phyloP scores from a whole-genome alignment of 441 rosid genomes.

The Euphorbia corollata region DNA sequence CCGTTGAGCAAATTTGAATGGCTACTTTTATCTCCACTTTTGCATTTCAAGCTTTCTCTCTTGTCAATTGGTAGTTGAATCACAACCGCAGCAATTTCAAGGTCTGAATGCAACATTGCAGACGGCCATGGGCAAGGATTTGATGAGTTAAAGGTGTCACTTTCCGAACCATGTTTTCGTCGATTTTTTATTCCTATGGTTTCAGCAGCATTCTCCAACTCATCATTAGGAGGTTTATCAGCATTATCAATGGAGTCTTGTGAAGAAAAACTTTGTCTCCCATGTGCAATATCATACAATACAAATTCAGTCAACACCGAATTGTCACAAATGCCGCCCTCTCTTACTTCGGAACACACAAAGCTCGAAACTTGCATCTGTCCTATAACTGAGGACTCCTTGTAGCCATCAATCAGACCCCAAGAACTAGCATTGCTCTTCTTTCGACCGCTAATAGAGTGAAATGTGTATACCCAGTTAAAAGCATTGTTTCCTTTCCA shows the following conservation, averaged over 20 bases:
- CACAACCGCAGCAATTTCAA: too few relatives aligned
- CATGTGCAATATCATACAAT: conserved; percentile 57
- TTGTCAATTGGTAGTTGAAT: conserved; percentile 43
- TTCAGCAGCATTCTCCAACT: conserved; percentile 28
- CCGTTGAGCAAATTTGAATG: conserved; percentile 43
- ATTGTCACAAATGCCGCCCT: conserved; percentile 36
- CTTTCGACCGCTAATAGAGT: conserved; percentile 44
- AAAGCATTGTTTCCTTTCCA: too few relatives aligned
- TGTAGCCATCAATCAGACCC: conserved; percentile 33
- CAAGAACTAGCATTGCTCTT: conserved; percentile 35
- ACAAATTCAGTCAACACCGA: conserved; percentile 74
- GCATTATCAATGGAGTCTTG: conserved; percentile 31
- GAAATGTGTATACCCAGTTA: conserved; percentile 36
- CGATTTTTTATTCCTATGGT: conserved; percentile 33
- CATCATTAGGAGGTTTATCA: conserved; percentile 19
- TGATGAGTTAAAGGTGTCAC: too few relatives aligned
- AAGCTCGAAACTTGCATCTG: conserved; percentile 86
- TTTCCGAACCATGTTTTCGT: conserved; percentile 24
- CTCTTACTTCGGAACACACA: conserved; percentile 48
- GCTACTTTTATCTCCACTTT: conserved; percentile 29
- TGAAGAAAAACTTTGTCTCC: conserved; percentile 33
- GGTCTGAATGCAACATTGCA: too few relatives aligned
- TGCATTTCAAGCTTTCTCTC: conserved; percentile 61
- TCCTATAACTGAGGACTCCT: conserved; percentile 54
- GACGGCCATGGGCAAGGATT: too few relatives aligned